Percentiles rank a stretch among this genome's conserved stretches.
Evolutionary conservation across 148 eudicot genomes (phyloP).

Genomic region (Rhododendron williamsianum): DNA sequence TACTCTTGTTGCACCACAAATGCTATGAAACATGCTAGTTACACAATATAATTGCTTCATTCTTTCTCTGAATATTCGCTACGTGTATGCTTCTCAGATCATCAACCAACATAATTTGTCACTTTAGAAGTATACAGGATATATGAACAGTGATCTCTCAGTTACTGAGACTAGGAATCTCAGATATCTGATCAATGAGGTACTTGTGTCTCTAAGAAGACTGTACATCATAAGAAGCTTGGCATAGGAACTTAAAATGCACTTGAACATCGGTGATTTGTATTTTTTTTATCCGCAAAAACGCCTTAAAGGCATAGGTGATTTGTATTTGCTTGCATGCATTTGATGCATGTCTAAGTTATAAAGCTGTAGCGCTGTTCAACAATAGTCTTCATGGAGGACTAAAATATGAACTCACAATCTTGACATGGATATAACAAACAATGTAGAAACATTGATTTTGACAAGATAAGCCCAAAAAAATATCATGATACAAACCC

Average conservation of each 20-base stretch:
- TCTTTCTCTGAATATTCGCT: not conserved
- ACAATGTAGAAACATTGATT: not conserved
- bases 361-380: not conserved
- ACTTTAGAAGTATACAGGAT: not conserved
- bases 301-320: not conserved
- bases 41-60: not conserved
- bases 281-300: too few relatives aligned
- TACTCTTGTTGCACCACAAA: not conserved
- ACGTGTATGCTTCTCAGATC: not conserved
- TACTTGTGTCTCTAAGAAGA: not conserved
- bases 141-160: not conserved
- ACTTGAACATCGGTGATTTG: not conserved
- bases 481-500: not conserved
- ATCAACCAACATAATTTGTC: not conserved
- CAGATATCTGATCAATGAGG: not conserved
- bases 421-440: not conserved
- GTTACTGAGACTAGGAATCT: not conserved
- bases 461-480: not conserved
- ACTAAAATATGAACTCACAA: not conserved
- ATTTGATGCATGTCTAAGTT: not conserved
- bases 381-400: not conserved
- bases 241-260: not conserved
- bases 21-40: not conserved
- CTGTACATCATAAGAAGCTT: not conserved
- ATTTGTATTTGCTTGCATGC: not conserved